Conservation (phyloP, 768 basidiomycete species). For the Pleurotus tuoliensis region DNA sequence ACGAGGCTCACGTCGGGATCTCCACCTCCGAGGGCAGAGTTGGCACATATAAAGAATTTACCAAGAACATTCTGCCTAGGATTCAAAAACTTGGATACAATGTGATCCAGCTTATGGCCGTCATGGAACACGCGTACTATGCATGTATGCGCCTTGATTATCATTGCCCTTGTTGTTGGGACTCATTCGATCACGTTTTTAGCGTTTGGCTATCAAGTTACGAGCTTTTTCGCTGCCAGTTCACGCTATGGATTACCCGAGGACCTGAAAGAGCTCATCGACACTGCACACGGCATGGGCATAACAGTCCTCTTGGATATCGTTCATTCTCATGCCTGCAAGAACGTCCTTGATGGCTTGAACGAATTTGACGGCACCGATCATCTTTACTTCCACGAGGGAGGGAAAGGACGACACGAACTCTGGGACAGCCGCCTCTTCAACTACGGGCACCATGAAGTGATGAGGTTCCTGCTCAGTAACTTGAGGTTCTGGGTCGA, state of each 20-base stretch:
- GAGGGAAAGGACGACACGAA: constrained; percentile 85
- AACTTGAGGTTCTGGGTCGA: constrained; percentile 96
- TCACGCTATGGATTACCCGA: constrained; percentile 96
- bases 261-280: constrained; percentile 91
- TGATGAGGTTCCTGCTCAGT: constrained; percentile 89
- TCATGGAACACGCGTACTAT: constrained; percentile 98
- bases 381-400: constrained; percentile 96
- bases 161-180: constrained; percentile 2
- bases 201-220: constrained; percentile 99
- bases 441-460: constrained; percentile 95
- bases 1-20: constrained; percentile 98
- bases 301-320: constrained; percentile 92
- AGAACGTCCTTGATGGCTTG: constrained; percentile 93
- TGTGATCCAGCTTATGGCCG: constrained; percentile 95
- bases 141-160: constrained; percentile 60
- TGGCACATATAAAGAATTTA: constrained; percentile 96
- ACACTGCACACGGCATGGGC: constrained; percentile 92
- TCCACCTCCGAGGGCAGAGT: constrained; percentile 85
- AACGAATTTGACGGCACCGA: constrained; percentile 98
- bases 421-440: constrained; percentile 98
- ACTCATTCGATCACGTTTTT: constrained; percentile 7
- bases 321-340: constrained; percentile 97
- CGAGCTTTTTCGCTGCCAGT: constrained; percentile 94
- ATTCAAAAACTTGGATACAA: constrained; percentile 95
- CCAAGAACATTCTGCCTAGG: constrained; percentile 73